A percentile compares a stretch with the other conserved stretches of the same genome.
Evolutionary conservation across 805 yeast genomes (phyloP).

Genomic region (Hanseniaspora meyeri): DNA sequence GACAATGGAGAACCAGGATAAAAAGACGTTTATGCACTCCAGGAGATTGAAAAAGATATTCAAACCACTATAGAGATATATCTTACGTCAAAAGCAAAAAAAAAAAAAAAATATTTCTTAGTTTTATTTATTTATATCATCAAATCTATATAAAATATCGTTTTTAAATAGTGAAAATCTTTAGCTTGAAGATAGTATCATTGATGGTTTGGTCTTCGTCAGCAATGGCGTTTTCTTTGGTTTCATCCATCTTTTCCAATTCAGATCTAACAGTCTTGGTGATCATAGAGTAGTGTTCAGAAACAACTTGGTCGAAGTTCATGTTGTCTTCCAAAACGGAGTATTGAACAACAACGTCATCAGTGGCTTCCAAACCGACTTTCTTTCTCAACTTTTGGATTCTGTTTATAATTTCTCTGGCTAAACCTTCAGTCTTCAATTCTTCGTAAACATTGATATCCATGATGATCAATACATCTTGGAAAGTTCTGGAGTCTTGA

Average conservation of each 20-base stretch:
- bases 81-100: neutral
- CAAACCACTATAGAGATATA: neutral
- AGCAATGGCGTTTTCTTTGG: slow-evolving; percentile 46
- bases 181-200: slow-evolving; percentile 65
- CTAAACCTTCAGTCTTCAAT: slow-evolving; percentile 83
- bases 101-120: neutral
- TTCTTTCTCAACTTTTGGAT: slow-evolving; percentile 95
- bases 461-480: slow-evolving; percentile 77
- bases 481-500: slow-evolving; percentile 75
- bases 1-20: neutral
- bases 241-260: slow-evolving; percentile 33
- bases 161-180: slow-evolving; percentile 48
- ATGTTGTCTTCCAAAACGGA: slow-evolving; percentile 50
- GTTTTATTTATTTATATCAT: neutral
- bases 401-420: slow-evolving; percentile 93
- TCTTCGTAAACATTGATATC: slow-evolving; percentile 83
- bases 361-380: slow-evolving; percentile 87
- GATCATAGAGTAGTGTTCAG: slow-evolving; percentile 53
- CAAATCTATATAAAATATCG: neutral
- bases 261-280: slow-evolving; percentile 62
- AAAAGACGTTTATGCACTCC: neutral
- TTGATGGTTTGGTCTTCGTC: slow-evolving; percentile 81
- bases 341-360: slow-evolving; percentile 83
- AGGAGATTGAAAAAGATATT: neutral
- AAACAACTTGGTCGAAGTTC: slow-evolving; percentile 48